These are phyloP conservation scores for Colletotrichum melonis DNA, from an alignment of 2,329 filamentous ascomycete species.

Conservation along the genomic window DNA sequence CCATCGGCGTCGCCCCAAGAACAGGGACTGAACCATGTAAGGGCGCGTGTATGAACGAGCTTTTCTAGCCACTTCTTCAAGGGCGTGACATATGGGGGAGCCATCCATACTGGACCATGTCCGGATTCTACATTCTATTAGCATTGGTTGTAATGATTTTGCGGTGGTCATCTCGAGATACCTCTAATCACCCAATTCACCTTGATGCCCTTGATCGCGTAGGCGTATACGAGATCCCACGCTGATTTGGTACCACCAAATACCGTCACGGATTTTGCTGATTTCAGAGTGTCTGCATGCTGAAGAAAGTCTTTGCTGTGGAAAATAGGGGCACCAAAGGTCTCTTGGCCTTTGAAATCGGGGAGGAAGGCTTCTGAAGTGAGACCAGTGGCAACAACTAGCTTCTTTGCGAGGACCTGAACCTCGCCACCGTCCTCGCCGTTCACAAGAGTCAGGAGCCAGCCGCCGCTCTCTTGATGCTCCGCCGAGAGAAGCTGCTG, in stretches of 20 bases:
- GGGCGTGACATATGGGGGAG: conserved; percentile 72
- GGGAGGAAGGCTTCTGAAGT: conserved; percentile 63
- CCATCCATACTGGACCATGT: conserved; percentile 69
- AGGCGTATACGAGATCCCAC: conserved; percentile 73
- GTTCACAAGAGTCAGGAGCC: conserved; percentile 50
- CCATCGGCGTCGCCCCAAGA: conserved; percentile 76
- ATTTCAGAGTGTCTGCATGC: conserved; percentile 52
- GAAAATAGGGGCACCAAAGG: conserved; percentile 59
- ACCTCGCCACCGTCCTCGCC: conserved; percentile 16
- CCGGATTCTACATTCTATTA: conserved; percentile 50
- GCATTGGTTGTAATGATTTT: neutral
- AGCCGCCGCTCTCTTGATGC: conserved; percentile 53
- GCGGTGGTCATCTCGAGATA: conserved; percentile 35
- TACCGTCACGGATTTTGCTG: conserved; percentile 60
- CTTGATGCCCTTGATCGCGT: conserved; percentile 63
- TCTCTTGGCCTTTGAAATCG: conserved; percentile 56
- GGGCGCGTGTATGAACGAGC: conserved; percentile 72
- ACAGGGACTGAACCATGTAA: conserved; percentile 82
- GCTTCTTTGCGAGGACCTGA: conserved; percentile 54
- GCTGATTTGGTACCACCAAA: conserved; percentile 74
- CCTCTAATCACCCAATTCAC: conserved; percentile 72
- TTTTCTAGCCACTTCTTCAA: conserved; percentile 77
- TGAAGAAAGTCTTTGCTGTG: conserved; percentile 60
- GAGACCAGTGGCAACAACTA: conserved; percentile 67
- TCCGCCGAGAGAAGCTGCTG: conserved; percentile 56